Evolutionary conservation across 2,329 filamentous ascomycete genomes (phyloP).

Genomic region (Thielaviopsis ethacetica): DNA sequence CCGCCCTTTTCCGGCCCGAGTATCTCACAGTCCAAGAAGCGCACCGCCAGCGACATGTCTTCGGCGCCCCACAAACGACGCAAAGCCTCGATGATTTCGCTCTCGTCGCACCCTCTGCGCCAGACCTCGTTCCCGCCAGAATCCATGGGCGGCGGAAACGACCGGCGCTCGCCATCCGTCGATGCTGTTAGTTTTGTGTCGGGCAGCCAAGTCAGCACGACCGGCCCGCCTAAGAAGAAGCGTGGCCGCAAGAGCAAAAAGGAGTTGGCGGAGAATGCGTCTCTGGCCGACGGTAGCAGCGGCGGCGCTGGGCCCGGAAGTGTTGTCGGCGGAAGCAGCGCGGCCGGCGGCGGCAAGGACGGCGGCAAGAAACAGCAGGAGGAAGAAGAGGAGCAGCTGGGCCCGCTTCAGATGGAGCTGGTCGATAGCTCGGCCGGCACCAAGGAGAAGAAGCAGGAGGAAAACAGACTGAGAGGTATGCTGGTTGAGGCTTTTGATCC

Average conservation of each 20-base stretch:
- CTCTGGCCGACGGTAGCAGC: slow-evolving; percentile 26
- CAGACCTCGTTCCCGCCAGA: slow-evolving; percentile 69
- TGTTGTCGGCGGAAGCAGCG: slow-evolving; percentile 28
- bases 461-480: slow-evolving; percentile 39
- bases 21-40: slow-evolving; percentile 42
- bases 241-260: slow-evolving; percentile 44
- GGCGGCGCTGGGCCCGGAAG: slow-evolving; percentile 22
- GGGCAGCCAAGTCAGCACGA: slow-evolving; percentile 39
- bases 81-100: slow-evolving; percentile 50
- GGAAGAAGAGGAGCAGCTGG: slow-evolving; percentile 36
- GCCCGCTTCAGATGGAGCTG: slow-evolving; percentile 29
- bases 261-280: slow-evolving; percentile 28
- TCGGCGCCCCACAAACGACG: slow-evolving; percentile 44
- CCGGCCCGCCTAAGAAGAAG: slow-evolving; percentile 36
- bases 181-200: slow-evolving; percentile 44
- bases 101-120: slow-evolving; percentile 51
- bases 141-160: slow-evolving; percentile 13
- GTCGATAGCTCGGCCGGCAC: slow-evolving; percentile 43
- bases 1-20: slow-evolving; percentile 36
- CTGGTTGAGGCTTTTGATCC: slow-evolving; percentile 47
- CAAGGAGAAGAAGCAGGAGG: slow-evolving; percentile 51
- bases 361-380: slow-evolving; percentile 32
- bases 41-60: slow-evolving; percentile 34
- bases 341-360: slow-evolving; percentile 25
- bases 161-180: slow-evolving; percentile 45